phyloP scores from a whole-genome alignment of 2,329 filamentous ascomycete species.

The Alternaria ethzedia region DNA sequence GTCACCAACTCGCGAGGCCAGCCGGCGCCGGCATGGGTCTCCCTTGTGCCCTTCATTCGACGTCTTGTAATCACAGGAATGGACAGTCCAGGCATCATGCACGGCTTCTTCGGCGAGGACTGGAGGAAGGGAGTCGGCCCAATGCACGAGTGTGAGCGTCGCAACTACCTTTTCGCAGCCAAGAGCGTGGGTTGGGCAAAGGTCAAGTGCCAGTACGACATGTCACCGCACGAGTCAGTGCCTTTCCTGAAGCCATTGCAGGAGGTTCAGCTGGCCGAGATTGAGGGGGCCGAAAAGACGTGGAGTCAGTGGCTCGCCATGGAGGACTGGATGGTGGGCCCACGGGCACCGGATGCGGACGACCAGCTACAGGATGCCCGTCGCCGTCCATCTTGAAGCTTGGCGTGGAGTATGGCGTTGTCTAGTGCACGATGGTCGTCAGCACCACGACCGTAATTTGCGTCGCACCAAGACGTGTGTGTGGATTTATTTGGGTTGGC shows the following conservation, averaged over 20 bases:
- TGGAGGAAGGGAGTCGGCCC: conserved; percentile 81
- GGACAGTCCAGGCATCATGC: conserved; percentile 83
- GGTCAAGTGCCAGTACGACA: conserved; percentile 91
- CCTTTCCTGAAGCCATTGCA: conserved; percentile 88
- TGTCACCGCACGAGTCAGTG: conserved; percentile 79
- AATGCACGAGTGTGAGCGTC: conserved; percentile 85
- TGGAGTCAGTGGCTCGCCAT: conserved; percentile 97
- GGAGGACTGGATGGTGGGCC: conserved; percentile 99
- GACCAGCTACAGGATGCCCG: conserved; percentile 30
- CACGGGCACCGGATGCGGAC: conserved; percentile 66
- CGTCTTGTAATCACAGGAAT: conserved; percentile 91
- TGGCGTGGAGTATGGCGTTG: conserved; percentile 32
- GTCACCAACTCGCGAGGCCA: conserved; percentile 48
- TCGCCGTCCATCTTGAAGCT: conserved; percentile 28
- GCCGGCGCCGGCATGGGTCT: conserved; percentile 59
- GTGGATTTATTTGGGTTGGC: conserved; percentile 11
- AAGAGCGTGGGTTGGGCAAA: conserved; percentile 90
- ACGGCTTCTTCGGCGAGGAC: conserved; percentile 96
- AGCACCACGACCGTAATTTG: conserved; percentile 6
- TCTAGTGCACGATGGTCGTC: conserved; percentile 18
- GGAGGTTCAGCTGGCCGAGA: conserved; percentile 77
- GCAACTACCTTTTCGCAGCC: conserved; percentile 93
- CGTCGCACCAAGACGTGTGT: conserved; percentile 15
- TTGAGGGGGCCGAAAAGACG: conserved; percentile 77
- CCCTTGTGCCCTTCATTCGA: conserved; percentile 86